Conservation (phyloP, 2,329 filamentous ascomycete species). For the Rutstroemia sp. region DNA sequence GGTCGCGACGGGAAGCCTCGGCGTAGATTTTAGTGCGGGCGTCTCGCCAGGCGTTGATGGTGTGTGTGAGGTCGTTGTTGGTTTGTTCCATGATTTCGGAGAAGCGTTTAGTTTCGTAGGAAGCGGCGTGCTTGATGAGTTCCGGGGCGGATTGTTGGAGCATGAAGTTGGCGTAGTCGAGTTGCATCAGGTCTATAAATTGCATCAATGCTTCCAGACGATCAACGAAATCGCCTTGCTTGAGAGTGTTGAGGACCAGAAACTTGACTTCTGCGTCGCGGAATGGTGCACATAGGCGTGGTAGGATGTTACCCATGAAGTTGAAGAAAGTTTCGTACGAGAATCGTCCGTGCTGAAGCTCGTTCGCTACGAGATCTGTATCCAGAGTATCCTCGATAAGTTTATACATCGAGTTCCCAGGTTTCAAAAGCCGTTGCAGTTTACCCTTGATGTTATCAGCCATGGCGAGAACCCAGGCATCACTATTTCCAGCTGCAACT, state of each 20-base stretch:
- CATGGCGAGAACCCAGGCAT: constrained; percentile 62
- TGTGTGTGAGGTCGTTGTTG: constrained; percentile 46
- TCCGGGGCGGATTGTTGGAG: constrained; percentile 64
- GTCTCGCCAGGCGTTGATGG: constrained; percentile 58
- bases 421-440: constrained; percentile 62
- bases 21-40: constrained; percentile 57
- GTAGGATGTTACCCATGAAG: constrained; percentile 67
- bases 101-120: constrained; percentile 71
- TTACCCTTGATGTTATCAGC: constrained; percentile 65
- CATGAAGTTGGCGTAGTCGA: constrained; percentile 78
- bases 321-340: constrained; percentile 76
- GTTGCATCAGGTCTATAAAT: constrained; percentile 69
- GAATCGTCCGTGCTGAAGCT: constrained; percentile 65
- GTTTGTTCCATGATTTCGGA: constrained; percentile 53
- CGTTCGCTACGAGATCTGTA: constrained; percentile 59
- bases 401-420: constrained; percentile 65
- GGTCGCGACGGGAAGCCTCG: constrained; percentile 62
- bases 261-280: constrained; percentile 70
- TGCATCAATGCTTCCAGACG: constrained; percentile 68
- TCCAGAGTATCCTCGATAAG: constrained; percentile 72
- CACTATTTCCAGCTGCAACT: constrained; percentile 57
- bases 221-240: constrained; percentile 59
- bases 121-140: constrained; percentile 61
- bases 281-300: constrained; percentile 73
- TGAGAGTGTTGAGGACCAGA: constrained; percentile 54